Percentiles rank a stretch among this genome's conserved stretches.
Conservation (phyloP, 139 green algal species). For the Helicosporidium sp. region DNA sequence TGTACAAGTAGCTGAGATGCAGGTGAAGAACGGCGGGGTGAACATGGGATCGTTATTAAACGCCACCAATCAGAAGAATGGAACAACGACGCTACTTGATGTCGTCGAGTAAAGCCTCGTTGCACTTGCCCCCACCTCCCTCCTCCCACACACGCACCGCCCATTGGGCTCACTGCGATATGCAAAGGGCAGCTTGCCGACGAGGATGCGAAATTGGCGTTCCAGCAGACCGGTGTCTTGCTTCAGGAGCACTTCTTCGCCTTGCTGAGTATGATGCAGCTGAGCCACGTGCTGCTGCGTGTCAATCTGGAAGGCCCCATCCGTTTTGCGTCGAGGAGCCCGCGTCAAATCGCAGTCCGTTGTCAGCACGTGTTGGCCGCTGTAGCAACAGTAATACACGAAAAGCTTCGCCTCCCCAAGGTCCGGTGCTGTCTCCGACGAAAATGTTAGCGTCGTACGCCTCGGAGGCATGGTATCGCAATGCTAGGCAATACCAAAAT, state of each 20-base stretch:
- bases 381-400: constrained; percentile 73
- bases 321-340: constrained; percentile 41
- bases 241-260: constrained; percentile 48
- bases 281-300: constrained; percentile 32
- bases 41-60: not conserved
- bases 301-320: constrained; percentile 49
- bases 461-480: constrained; percentile 4
- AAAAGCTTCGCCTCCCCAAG: constrained; percentile 23
- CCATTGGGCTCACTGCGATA: constrained; percentile 46
- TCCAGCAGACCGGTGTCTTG: constrained; percentile 46
- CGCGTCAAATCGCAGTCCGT: constrained; percentile 55
- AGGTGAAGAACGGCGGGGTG: too few relatives aligned
- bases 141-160: too few relatives aligned
- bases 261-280: constrained; percentile 38
- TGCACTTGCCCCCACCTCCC: too few relatives aligned
- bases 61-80: too few relatives aligned
- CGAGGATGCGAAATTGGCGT: constrained; percentile 43
- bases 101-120: too few relatives aligned
- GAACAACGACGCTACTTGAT: too few relatives aligned
- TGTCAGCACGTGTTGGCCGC: constrained; percentile 54
- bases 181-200: constrained; percentile 50
- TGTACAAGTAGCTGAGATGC: constrained; percentile 48
- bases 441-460: constrained; percentile 34
- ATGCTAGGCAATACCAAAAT: too few relatives aligned
- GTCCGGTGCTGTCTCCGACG: constrained; percentile 27